Evolutionary conservation across 352 stramenopile species (phyloP), one percentile per base, ranked within the genome.

Genomic region (Thraustochytrium striatum): DNA sequence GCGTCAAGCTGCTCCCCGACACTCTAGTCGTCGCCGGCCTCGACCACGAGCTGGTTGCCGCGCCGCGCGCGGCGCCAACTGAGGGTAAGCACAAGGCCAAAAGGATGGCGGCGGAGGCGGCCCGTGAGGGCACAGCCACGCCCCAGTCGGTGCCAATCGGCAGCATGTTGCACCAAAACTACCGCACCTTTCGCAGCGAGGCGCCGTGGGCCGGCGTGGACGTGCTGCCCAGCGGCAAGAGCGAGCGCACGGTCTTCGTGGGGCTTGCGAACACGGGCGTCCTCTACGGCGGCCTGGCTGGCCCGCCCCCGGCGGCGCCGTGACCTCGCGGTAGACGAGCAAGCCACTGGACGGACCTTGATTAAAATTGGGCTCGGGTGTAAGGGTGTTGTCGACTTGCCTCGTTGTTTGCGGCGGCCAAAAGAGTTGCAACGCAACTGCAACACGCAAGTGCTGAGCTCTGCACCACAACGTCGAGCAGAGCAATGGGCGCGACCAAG

Each of bases 161-260:
- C 9, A 61, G 41, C 9, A 19, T 75, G 50, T 38, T 75, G 33
- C 36, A 75, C 25, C 65, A 75, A 43, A 75, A 75, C 30, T 43
- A 75, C 39, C 65, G 65, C 36, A 75, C 65, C 25, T 75, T 75
- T 30, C 65, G 65, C 47, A 75, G 65, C 41, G 65, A 75, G 30
- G 65, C n/a, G 5, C 11, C 52, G 3, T 75, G 65, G 65, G 65
- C 65, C 21, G 65, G 65, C n/a, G 25, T 75, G 28, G 65, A 75
- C 30, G 11, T 75, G 32, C 39, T 30, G 8, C 9, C 8, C 38
- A 35, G 8, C 2, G 61, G 5, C 32, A 25, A n/a, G 61, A 7
- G 30, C 9, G 33, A 19, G 3, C 9, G 2, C 13, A 36, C 59
- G 33, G n/a, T 7, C 43, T 75, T 75, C 30, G 65, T 75, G 11